Evolutionary conservation across 2,329 filamentous ascomycete species (phyloP).

Genomic region (Didymella pinodella): DNA sequence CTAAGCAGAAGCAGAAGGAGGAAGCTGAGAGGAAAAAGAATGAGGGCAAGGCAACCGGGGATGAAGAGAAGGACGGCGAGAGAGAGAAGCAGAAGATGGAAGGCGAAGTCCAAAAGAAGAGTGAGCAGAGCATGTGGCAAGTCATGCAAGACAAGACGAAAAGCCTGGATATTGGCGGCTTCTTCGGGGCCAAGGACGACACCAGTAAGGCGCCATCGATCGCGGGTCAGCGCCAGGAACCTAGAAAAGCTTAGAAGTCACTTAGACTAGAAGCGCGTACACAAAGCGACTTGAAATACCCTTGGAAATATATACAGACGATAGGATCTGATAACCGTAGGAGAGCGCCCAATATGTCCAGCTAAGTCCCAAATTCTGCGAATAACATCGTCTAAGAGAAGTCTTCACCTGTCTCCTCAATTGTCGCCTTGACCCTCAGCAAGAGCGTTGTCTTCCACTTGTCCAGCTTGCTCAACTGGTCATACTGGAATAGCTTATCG

Average conservation of each 20-base stretch:
- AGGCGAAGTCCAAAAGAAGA: constrained; percentile 55
- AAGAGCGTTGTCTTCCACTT: constrained; percentile 95
- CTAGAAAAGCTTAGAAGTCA: constrained; percentile 5
- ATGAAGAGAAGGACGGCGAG: constrained; percentile 28
- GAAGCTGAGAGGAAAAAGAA: constrained; percentile 49
- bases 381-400: constrained; percentile 61
- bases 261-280: background rate
- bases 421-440: constrained; percentile 81
- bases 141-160: constrained; percentile 55
- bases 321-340: background rate
- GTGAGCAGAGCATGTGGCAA: constrained; percentile 54
- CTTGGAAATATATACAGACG: background rate
- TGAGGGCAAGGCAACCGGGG: constrained; percentile 33
- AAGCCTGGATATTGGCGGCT: constrained; percentile 29
- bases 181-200: constrained; percentile 19
- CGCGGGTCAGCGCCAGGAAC: constrained; percentile 6
- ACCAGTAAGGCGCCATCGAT: background rate
- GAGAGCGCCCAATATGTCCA: background rate
- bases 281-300: background rate
- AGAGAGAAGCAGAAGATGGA: constrained; percentile 52
- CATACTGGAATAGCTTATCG: constrained; percentile 86
- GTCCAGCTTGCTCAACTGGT: constrained; percentile 91
- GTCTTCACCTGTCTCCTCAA: constrained; percentile 75
- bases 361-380: background rate
- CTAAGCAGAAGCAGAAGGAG: constrained; percentile 55